phyloP scores from a whole-genome alignment of 225 moss, liverwort and hornwort genomes.

The Sphagnum tenellum region DNA sequence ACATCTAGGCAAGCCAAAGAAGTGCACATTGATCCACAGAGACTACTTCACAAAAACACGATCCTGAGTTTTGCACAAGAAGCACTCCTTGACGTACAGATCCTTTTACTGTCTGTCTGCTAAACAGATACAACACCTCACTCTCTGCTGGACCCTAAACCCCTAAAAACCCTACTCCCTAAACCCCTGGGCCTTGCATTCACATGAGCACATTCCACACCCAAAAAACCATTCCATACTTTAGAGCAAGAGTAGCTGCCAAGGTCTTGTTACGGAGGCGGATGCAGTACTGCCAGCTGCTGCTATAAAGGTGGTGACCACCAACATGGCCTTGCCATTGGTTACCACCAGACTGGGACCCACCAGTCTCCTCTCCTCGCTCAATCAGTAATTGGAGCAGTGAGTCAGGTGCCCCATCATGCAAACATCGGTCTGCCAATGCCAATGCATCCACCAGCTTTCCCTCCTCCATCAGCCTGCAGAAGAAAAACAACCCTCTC shows the following conservation, averaged over 20 bases:
- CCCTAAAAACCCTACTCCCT: too few species aligned
- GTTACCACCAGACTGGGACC: slow-evolving; percentile 36
- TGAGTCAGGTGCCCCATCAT: slow-evolving; percentile 83
- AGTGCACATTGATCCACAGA: too few species aligned
- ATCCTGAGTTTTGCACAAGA: too few species aligned
- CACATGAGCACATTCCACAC: too few species aligned
- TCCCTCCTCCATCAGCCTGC: slow-evolving; percentile 87
- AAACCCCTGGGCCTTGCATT: too few species aligned
- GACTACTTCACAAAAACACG: too few species aligned
- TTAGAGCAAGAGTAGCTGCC: slow-evolving; percentile 84
- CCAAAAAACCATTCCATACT: slow-evolving; percentile 26
- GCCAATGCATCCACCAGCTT: slow-evolving; percentile 91
- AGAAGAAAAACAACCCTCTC: neutral
- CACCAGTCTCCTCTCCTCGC: slow-evolving; percentile 58
- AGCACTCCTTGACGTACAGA: too few species aligned
- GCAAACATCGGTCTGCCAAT: slow-evolving; percentile 85
- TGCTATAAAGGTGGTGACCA: slow-evolving; percentile 55
- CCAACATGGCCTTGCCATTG: slow-evolving; percentile 68
- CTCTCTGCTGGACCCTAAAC: too few species aligned
- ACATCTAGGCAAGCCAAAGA: too few species aligned
- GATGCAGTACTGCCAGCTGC: slow-evolving; percentile 98
- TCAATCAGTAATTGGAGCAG: slow-evolving; percentile 87
- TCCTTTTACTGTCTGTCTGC: too few species aligned
- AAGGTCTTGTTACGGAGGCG: slow-evolving; percentile 83
- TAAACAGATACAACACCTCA: too few species aligned